Conservation (phyloP, 2,329 filamentous ascomycete genomes). For the Ophiostoma tasmaniense region DNA sequence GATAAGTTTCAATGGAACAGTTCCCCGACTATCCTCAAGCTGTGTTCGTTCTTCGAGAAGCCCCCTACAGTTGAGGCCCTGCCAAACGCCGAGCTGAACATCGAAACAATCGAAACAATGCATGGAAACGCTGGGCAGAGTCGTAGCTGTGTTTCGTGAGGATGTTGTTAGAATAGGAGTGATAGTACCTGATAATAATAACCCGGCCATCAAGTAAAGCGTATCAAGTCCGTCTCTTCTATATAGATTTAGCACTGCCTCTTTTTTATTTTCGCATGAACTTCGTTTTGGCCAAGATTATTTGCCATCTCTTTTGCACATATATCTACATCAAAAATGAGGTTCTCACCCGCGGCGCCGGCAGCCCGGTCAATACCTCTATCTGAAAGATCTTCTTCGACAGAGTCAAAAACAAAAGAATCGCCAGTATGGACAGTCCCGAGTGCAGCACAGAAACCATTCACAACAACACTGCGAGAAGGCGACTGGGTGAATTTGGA, state of each 20-base stretch:
- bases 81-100: not conserved
- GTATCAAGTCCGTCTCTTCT: not conserved
- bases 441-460: not conserved
- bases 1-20: not conserved
- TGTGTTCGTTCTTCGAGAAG: no score
- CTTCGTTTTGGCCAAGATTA: not conserved
- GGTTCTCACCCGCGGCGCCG: not conserved
- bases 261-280: not conserved
- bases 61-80: not conserved
- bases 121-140: not conserved
- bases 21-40: no score
- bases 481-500: slow-evolving; percentile 5
- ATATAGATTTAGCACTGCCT: not conserved
- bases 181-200: no score
- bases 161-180: not conserved
- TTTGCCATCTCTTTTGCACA: not conserved
- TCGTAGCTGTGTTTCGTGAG: not conserved
- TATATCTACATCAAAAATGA: not conserved
- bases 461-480: not conserved
- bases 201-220: no score
- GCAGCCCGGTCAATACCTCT: not conserved
- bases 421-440: not conserved
- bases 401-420: not conserved
- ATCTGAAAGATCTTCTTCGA: not conserved
- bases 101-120: not conserved